These are phyloP conservation scores for Boletus coccyginus DNA, from an alignment of 768 basidiomycete species.

Conservation along the genomic window DNA sequence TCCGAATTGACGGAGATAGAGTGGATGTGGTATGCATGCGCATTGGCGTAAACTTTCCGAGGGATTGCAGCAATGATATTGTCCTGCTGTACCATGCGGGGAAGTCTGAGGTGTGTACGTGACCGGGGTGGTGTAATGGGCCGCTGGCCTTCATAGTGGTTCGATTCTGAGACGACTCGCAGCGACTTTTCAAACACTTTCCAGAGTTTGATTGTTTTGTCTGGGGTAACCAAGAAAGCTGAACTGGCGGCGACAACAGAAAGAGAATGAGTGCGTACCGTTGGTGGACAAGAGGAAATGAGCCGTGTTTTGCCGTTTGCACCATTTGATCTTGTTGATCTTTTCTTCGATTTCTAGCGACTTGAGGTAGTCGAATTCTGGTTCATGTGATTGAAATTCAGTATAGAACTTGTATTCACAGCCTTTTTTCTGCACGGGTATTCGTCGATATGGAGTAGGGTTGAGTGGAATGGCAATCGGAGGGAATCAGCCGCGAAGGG, in stretches of 20 bases:
- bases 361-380: conserved; percentile 99
- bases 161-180: conserved; percentile 95
- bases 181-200: conserved; percentile 99
- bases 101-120: conserved; percentile 70
- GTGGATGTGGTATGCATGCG: conserved; percentile 99
- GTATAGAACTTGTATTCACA: conserved; percentile 99
- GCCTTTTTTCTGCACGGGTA: conserved; percentile 81
- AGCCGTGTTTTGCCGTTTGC: conserved; percentile 94
- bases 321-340: conserved; percentile 99
- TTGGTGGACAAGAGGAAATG: conserved; percentile 98
- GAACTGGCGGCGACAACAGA: neutral
- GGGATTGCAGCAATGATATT: conserved; percentile 98
- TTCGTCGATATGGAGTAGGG: conserved; percentile 1
- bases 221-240: conserved; percentile 39
- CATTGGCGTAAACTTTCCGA: conserved; percentile 97
- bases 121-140: conserved; percentile 60
- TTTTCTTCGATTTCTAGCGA: conserved; percentile 99
- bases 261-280: conserved; percentile 48
- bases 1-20: conserved; percentile 99
- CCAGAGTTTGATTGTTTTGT: conserved; percentile 99
- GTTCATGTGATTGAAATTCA: conserved; percentile 99
- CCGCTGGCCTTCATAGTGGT: conserved; percentile 80
- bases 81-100: conserved; percentile 91
- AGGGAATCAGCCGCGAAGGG: conserved; percentile 31
- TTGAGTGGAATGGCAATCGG: conserved; percentile 24